Evolutionary conservation across 495 filamentous ascomycete genomes (phyloP), one percentile per base, ranked within the genome.

Genomic region (Achaetomiella virescens): DNA sequence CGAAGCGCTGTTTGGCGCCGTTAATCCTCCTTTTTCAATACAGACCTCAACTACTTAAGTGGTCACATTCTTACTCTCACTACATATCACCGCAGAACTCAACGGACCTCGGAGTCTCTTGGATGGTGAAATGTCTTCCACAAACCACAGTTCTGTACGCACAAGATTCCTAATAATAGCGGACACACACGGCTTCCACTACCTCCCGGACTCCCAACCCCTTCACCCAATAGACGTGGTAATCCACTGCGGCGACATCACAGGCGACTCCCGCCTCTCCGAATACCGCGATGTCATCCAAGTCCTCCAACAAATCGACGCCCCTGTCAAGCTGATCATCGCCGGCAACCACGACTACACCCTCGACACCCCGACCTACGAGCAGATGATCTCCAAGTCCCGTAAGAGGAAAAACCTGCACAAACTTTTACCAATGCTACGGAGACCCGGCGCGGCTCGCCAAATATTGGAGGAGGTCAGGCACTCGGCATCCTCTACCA

Each of bases 271-370:
- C 2, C 75, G 76, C 14, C 44, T 78, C 2, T 46, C 64, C 38
- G 80, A 89, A 60, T 84, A 84, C 61, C 65, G 72, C 14, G 53
- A 60, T 7, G 71, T 75, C 9, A 61, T 91, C 20, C 49, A 70
- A 2, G 76, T 87, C 63, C 72, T 93, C 14, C 63, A 65, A 15
- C 59, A 49, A 0, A 78, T 84, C 50, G 61, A 80, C 6, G 87
- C 89, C 0, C 79, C 84, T 18, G 68, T 91, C 6, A 95, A 91
- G 57, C 70, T 95, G 35, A 81, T 91, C 33, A 90, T 95, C 48
- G 82, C 89, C 1, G 89, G 89, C 0, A 91, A 92, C 66, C 89
- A 91, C 69, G 88, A 92, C 64, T 78, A 87, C 52, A 81, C 81
- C 0, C 79, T 91, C 3, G 87, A 93, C 63, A 66, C 68, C 25